Evolutionary conservation across 1,284 basidiomycete genomes (phyloP), one percentile per base, ranked within the genome.

Genomic region (Malassezia globosa): DNA sequence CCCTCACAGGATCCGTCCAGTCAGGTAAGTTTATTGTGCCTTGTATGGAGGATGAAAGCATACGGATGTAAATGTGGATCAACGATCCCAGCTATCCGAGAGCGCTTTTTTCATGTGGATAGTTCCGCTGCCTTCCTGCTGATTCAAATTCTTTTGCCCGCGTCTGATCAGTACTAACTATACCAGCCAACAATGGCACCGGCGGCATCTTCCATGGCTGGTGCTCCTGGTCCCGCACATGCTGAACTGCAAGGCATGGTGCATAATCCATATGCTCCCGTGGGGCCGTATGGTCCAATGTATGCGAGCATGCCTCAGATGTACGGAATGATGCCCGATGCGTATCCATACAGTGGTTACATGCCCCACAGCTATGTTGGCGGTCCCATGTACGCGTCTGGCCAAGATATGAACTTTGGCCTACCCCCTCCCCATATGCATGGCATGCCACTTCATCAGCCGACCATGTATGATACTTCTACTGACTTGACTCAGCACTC

Each of bases 81-180:
- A 62, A 60, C 51, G 74, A 73, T 77, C 59, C 76, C 70, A 45
- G 63, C 56, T 64, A 64, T 78, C 79, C 79, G 79, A 82, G 80
- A 81, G 80, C 80, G 80, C 81, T 80, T 75, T 75, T 73, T 67
- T 74, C 76, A 68, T 81, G 81, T 81, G 81, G 80, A 82, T 77
- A 63, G 64, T 75, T 81, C 78, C 79, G 79, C 80, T 82, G 79
- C 79, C 80, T 82, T 82, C 79, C 79, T 81, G 77, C 80, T 80
- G 79, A 82, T 61, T 55, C 42, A 36, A 50, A 34, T 48, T 51
- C 54, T 34, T 42, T 19, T 35, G 46, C n/a, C 18, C 22, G 5
- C 16, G 35, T 16, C 22, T 11, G 23, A 41, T 36, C 18, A 8
- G 22, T 36, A 31, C 46, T 48, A 29, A 48, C 46, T 37, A 21